Conservation (phyloP, 2,329 filamentous ascomycete genomes). For the Aspergillus sp. region DNA sequence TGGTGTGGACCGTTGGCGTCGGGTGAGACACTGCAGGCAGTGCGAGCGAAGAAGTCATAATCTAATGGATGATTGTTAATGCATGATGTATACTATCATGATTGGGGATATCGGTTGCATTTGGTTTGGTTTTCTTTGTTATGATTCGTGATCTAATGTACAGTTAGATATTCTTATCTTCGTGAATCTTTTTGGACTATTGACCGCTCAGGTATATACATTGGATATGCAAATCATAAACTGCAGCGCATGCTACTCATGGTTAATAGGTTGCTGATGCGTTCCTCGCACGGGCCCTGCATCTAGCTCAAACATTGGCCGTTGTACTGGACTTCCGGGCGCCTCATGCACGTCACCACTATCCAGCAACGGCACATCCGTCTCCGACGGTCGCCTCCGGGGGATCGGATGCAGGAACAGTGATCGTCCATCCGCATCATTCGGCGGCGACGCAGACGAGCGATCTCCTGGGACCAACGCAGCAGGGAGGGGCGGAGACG, state of each 20-base stretch:
- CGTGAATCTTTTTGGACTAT: constrained; percentile 5
- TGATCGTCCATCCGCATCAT: constrained; percentile 6
- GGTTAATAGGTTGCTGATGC: constrained; percentile 24
- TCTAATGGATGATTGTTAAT: constrained; percentile 9
- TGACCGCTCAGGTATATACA: constrained; percentile 9
- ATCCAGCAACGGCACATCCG: constrained; percentile 27
- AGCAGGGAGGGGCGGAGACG: constrained; percentile 9
- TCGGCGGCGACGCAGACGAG: constrained; percentile 6
- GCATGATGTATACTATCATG: constrained; percentile 13
- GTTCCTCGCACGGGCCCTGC: constrained; percentile 18
- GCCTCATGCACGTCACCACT: constrained; percentile 26
- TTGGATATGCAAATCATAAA: background rate
- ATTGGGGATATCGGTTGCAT: constrained; percentile 4
- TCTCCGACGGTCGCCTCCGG: constrained; percentile 13
- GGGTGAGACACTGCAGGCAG: constrained; percentile 30
- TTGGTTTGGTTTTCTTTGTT: constrained; percentile 7
- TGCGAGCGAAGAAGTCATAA: constrained; percentile 14
- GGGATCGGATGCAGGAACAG: constrained; percentile 17
- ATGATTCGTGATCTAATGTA: constrained; percentile 9
- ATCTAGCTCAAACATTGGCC: constrained; percentile 24
- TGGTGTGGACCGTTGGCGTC: constrained; percentile 34
- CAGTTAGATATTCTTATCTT: constrained; percentile 9
- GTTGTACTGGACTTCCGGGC: constrained; percentile 8
- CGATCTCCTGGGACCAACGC: constrained; percentile 14
- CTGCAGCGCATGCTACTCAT: constrained; percentile 2